Base-by-base conservation (phyloP, 2,329 filamentous ascomycete genomes). In the Penicillium paneum region DNA sequence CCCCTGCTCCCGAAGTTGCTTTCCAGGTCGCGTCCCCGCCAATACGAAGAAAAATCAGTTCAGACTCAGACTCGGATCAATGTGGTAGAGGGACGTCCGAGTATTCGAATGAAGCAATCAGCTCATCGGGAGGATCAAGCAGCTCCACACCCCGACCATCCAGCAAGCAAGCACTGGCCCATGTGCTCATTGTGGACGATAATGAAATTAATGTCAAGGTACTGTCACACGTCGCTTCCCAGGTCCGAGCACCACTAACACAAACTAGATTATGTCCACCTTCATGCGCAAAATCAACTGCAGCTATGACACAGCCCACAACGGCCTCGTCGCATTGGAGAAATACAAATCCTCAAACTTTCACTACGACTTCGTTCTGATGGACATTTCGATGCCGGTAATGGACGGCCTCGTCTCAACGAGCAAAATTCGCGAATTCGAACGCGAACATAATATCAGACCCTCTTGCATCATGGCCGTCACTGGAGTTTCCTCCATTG, bases 321-420 rank as follows among this genome's bases (percentile, higher is more conserved):
- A 78, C 45, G 75, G 75, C 7, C 62, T 69, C 0, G 61, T 69
- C 19, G 75, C 75, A 5, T 58, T 78, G 5, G 63, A 76, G 13
- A 73, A 72, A 13, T 72, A 70, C 44, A 67, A 66, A 46, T 45
- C 53, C 0, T 59, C 67, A 3, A n/a, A 49, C 11, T 57, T 63
- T 17, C 59, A 54, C 8, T 74, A 69, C 35, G 67, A 77, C 44
- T 73, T 74, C 35, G 58, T 71, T 13, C 24, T 71, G 2, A 71
- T 71, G 68, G 75, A 77, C 46, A 72, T 77, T 15, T 72, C 69
- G 8, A 77, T 77, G 75, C 75, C 75, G 0, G 63, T 76, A 2
- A 72, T 77, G 70, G 70, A 77, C 54, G 76, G 76, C 1, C 72
- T 78, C 35, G 67, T 70, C 26, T 73, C 75, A 8, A 76, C 75